Base-by-base conservation (phyloP, 176 grass and related monocot species). In the Triticum urartu region DNA sequence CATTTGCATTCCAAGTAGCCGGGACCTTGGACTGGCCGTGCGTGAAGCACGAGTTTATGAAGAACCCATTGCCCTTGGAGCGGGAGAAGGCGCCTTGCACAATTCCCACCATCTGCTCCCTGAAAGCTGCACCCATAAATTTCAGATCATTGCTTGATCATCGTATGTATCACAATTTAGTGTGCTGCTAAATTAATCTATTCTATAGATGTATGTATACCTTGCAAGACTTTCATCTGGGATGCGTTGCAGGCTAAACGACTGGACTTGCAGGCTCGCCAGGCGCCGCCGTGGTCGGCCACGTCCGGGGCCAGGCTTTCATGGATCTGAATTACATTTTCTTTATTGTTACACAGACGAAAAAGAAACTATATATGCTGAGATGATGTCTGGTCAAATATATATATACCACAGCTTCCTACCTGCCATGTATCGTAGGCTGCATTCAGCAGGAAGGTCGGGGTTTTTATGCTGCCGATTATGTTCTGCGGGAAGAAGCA, bases 351-450 rank as follows among this genome's bases (percentile, higher is more conserved):
- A 3, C 20, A 60, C 43, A 13, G 11, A 60, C 20, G 3, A n/a
- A 61, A 10, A 7, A 14, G 9, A 38, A 70, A 36, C 36, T 11
- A 74, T 30, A 30, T 30, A 30, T n/a, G 43, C 22, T 15, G 25
- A n/a, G 39, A 26, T 74, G 39, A 47, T 48, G 28, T 73, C 9
- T 3, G 36, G 12, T 73, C 5, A 48, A 22, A 28, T 64, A 26
- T 30, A 30, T 30, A 35, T 4, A 5, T 5, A 47, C 13, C 3
- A 26, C 6, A 47, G 43, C 22, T 75, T 48, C n/a, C 3, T 32
- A 98, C 95, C 95, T 98, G 95, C 93, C 95, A 98, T 34, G 78
- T 76, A 21, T 98, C 96, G 64, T 98, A 98, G 15, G 96, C 96
- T 9, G 96, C 21, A 75, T 98, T 98, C 17, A 98, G 70, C 80